Percentiles rank a stretch among this genome's conserved stretches.
phyloP scores from a whole-genome alignment of 2,329 filamentous ascomycete species.

The Fusarium algeriense region DNA sequence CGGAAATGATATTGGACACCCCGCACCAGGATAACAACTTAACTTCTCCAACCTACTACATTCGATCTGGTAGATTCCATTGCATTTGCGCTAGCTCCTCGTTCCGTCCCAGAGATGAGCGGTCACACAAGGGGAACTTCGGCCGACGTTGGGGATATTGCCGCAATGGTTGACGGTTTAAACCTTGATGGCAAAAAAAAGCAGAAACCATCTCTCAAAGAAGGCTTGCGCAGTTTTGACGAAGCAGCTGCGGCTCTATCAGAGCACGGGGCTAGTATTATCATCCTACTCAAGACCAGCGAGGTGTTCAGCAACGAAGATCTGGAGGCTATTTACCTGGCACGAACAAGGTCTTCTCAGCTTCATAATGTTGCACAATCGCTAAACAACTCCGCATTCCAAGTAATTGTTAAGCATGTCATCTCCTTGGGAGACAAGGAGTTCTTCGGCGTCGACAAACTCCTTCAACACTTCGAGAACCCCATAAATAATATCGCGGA shows the following conservation, averaged over 20 bases:
- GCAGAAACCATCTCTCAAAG: neutral
- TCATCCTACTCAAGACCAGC: accelerated
- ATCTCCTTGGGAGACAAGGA: neutral
- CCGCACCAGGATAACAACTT: neutral
- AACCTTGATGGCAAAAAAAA: neutral
- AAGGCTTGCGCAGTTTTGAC: neutral
- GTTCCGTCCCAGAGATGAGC: neutral
- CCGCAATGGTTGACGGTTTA: neutral
- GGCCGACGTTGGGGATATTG: too few relatives aligned
- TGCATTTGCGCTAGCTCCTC: too few relatives aligned
- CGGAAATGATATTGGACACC: neutral
- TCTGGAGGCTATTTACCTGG: accelerated
- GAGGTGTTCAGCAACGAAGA: accelerated
- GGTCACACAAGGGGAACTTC: accelerated
- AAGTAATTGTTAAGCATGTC: neutral
- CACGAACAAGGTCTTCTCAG: accelerated
- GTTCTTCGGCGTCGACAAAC: accelerated
- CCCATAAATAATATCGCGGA: neutral
- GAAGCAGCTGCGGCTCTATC: neutral
- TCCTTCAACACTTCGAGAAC: neutral
- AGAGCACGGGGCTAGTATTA: neutral
- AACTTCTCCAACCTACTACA: neutral
- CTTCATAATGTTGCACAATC: neutral
- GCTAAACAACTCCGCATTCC: neutral
- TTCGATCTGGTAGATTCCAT: too few relatives aligned